These are phyloP conservation scores for Funneliformis geosporum DNA, from an alignment of 192 early-diverging fungal species.

Conservation along the genomic window DNA sequence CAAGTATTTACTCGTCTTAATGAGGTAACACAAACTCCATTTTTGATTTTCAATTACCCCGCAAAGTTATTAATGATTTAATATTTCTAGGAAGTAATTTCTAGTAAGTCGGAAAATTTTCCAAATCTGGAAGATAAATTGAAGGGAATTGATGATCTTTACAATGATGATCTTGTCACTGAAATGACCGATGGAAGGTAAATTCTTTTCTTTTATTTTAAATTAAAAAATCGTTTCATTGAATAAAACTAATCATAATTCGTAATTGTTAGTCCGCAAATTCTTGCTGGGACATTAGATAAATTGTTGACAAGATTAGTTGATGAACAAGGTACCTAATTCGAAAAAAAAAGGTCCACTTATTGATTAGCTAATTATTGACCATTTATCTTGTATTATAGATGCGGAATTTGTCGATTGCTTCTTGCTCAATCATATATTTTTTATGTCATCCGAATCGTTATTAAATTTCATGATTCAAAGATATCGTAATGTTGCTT, in stretches of 20 bases:
- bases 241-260: no score
- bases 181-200: slow-evolving; percentile 16
- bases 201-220: not conserved
- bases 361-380: not conserved
- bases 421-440: slow-evolving; percentile 59
- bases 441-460: slow-evolving; percentile 59
- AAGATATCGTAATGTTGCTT: slow-evolving; percentile 48
- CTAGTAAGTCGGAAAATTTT: not conserved
- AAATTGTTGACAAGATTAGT: slow-evolving; percentile 64
- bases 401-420: slow-evolving; percentile 69
- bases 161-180: not conserved
- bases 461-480: slow-evolving; percentile 59
- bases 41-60: not conserved
- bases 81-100: not conserved
- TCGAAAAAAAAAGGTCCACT: not conserved
- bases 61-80: not conserved
- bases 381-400: slow-evolving; percentile 24
- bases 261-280: slow-evolving; percentile 35
- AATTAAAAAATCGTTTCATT: no score
- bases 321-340: slow-evolving; percentile 60
- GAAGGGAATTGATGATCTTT: not conserved
- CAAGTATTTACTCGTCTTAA: not conserved
- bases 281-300: slow-evolving; percentile 64
- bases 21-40: slow-evolving; percentile 2
- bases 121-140: not conserved